These are phyloP conservation scores for Sporothrix variecibatus DNA, from an alignment of 2,329 filamentous ascomycete genomes.

Conservation along the genomic window DNA sequence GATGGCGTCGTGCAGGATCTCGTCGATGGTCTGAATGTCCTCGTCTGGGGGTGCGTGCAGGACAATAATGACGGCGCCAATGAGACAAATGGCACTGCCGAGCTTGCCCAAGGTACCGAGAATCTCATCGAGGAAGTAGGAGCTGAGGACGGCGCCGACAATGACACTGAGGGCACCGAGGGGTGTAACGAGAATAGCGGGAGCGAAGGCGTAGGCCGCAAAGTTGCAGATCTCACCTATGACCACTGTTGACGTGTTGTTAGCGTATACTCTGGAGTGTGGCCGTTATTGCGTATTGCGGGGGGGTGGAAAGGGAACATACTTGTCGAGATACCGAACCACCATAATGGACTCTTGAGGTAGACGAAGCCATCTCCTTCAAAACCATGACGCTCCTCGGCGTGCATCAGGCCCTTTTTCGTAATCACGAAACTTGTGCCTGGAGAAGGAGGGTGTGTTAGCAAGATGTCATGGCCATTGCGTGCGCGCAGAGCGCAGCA, in stretches of 20 bases:
- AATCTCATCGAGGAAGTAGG: constrained; percentile 90
- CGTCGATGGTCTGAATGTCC: constrained; percentile 85
- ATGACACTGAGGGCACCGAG: constrained; percentile 91
- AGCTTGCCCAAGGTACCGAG: constrained; percentile 89
- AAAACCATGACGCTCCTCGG: constrained; percentile 88
- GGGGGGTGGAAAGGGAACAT: constrained; percentile 40
- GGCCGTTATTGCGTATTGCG: constrained; percentile 7
- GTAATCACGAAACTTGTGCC: constrained; percentile 98
- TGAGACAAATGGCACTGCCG: constrained; percentile 92
- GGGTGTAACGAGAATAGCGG: constrained; percentile 96
- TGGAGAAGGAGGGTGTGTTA: constrained; percentile 41
- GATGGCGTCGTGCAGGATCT: constrained; percentile 87
- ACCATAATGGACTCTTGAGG: constrained; percentile 93
- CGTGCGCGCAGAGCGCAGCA: neutral
- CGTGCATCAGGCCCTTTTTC: constrained; percentile 84
- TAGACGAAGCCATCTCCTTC: constrained; percentile 96
- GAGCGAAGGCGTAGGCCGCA: constrained; percentile 95
- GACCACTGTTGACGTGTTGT: constrained; percentile 62
- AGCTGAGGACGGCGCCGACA: constrained; percentile 90
- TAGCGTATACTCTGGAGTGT: neutral
- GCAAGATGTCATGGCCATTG: constrained; percentile 4
- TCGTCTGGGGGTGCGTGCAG: constrained; percentile 94
- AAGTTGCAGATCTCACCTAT: constrained; percentile 96
- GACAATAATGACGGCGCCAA: constrained; percentile 96
- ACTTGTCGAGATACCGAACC: constrained; percentile 91